phyloP scores from a whole-genome alignment of 257 asterid genomes.

The Lycium barbarum region DNA sequence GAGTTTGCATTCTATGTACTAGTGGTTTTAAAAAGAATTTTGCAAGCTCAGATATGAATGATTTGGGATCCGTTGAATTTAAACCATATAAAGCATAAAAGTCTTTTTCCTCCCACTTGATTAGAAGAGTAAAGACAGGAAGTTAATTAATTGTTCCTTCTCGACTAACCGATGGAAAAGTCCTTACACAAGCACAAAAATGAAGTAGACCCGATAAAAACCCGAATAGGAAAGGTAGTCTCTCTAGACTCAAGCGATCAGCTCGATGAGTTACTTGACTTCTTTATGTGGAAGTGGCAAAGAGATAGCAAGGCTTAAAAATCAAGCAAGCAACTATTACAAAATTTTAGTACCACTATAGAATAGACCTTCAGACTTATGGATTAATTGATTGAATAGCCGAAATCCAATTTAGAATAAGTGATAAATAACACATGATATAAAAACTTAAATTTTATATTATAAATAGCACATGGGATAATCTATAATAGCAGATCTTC shows the following conservation, averaged over 20 bases:
- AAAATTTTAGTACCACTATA: too few species aligned
- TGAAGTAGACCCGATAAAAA: neutral
- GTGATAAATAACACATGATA: too few species aligned
- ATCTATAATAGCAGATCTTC: neutral
- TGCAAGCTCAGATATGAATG: neutral
- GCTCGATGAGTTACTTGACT: too few species aligned
- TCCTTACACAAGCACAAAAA: neutral
- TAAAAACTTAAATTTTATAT: too few species aligned
- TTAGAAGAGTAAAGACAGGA: neutral
- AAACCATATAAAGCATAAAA: neutral
- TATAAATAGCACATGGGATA: neutral
- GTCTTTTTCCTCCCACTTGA: neutral
- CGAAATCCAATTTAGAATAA: too few species aligned
- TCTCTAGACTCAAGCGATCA: too few species aligned
- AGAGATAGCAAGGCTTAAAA: too few species aligned
- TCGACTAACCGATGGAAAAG: neutral
- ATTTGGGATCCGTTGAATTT: neutral
- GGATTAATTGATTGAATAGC: too few species aligned
- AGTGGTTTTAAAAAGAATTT: neutral
- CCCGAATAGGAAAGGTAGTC: neutral
- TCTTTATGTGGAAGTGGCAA: too few species aligned
- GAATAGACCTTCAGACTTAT: too few species aligned
- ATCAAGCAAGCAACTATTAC: too few species aligned
- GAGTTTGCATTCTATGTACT: neutral
- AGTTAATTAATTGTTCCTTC: too few species aligned